Percentiles rank a stretch among this genome's conserved stretches.
phyloP scores from a whole-genome alignment of 2,329 filamentous ascomycete species.

The Tetracladium maxilliforme region DNA sequence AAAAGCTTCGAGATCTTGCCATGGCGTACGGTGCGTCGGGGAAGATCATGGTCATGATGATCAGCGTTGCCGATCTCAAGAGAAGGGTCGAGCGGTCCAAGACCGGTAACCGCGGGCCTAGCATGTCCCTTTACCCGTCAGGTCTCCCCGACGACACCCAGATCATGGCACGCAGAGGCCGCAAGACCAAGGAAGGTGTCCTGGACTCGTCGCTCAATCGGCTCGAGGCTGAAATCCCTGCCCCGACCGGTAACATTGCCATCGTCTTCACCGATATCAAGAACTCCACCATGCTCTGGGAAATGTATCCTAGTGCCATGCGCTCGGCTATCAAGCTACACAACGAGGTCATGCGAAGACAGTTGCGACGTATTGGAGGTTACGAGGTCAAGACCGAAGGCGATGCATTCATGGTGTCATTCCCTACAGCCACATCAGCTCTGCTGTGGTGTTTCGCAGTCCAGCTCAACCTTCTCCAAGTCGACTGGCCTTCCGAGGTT shows the following conservation, averaged over 20 bases:
- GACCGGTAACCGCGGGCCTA: constrained; percentile 61
- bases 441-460: constrained; percentile 94
- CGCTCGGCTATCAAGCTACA: constrained; percentile 92
- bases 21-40: constrained; percentile 88
- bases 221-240: constrained; percentile 79
- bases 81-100: constrained; percentile 59
- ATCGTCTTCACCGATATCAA: constrained; percentile 99
- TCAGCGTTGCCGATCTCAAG: constrained; percentile 83
- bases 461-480: constrained; percentile 74
- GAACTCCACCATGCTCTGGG: constrained; percentile 92
- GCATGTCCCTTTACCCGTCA: constrained; percentile 68
- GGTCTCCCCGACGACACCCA: constrained; percentile 58
- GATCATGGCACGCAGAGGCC: constrained; percentile 46
- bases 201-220: constrained; percentile 77
- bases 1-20: constrained; percentile 86
- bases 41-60: constrained; percentile 99
- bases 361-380: constrained; percentile 83
- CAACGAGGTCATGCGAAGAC: constrained; percentile 91
- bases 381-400: constrained; percentile 99
- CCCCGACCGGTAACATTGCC: constrained; percentile 78
- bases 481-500: constrained; percentile 88
- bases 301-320: constrained; percentile 91
- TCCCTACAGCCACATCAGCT: constrained; percentile 88
- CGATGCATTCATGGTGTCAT: constrained; percentile 98
- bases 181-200: constrained; percentile 44